A percentile compares a stretch with the other conserved stretches of the same genome.
phyloP scores from a whole-genome alignment of 2,329 filamentous ascomycete genomes.

The Trichoderma atrobrunneum region DNA sequence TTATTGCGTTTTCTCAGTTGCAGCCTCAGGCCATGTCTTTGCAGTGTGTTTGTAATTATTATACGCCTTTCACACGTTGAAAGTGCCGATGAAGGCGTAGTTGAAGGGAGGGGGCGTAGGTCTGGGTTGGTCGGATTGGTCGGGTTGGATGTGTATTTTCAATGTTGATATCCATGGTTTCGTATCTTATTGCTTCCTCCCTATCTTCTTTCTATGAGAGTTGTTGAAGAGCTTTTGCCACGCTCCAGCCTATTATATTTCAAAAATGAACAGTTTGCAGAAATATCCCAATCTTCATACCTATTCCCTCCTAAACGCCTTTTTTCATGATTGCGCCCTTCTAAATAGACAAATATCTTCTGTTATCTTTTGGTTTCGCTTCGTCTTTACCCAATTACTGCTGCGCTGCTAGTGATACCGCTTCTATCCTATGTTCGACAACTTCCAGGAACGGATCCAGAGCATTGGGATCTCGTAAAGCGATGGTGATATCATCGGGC shows the following conservation, averaged over 20 bases:
- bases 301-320: neutral
- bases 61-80: neutral
- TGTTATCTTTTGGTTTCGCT: neutral
- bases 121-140: constrained; percentile 1
- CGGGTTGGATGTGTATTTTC: constrained; percentile 3
- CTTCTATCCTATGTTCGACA: constrained; percentile 66
- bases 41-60: neutral
- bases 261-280: neutral
- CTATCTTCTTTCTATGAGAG: neutral
- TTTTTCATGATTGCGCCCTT: neutral
- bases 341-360: neutral
- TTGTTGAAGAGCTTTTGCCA: neutral
- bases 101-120: neutral
- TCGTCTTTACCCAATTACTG: neutral
- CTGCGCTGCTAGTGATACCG: constrained; percentile 25
- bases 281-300: neutral
- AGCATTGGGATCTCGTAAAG: constrained; percentile 76
- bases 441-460: constrained; percentile 67
- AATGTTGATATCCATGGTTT: constrained; percentile 17
- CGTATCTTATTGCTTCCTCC: neutral
- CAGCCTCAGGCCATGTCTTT: neutral
- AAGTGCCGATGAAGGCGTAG: neutral
- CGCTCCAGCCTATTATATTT: neutral
- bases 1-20: neutral
- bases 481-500: constrained; percentile 71